Evolutionary conservation across 2,329 filamentous ascomycete genomes (phyloP), one percentile per base, ranked within the genome.

Genomic region (Fusarium setosum): DNA sequence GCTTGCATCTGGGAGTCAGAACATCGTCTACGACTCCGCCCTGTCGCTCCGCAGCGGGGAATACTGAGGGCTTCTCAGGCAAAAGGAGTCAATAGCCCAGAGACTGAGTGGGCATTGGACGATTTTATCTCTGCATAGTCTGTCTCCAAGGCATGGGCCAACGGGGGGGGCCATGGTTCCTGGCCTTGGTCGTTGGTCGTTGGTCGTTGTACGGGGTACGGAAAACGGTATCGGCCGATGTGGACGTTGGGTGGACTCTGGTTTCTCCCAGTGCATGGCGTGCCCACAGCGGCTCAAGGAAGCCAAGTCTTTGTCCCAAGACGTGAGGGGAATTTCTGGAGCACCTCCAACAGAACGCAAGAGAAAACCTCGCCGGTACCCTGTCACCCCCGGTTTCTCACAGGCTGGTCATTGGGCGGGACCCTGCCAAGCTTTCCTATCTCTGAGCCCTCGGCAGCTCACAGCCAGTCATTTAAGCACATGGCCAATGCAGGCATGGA

Each of bases 401-500:
- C 50, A 61, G 60, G 63, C 37, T 45, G 50, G 23, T 15, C 17
- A 50, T 48, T 38, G 51, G 42, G 66, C 35, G 55, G 61, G 52
- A 59, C 64, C 52, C 47, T 67, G 68, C 68, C 64, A 68, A 64
- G 66, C 54, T 51, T 60, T 56, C 51, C 50, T 50, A 37, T 34
- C 21, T 50, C 24, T 7, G 47, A 24, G 41, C 29, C n/a, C 13
- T 62, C 29, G 47, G 55, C 54, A 47, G 34, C 17, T 56, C 52
- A 67, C 54, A 60, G 42, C 67, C 69, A 72, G 69, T 70, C 52
- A 51, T 65, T 37, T 20, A 29, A 61, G 58, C 69, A 72, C 68
- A 71, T 70, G 69, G 54, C 53, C 56, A 48, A 37, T 56, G 62
- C 59, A 65, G 59, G 55, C 41, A 61, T 59, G 65, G 55, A 48